Evolutionary conservation across 495 filamentous ascomycete genomes (phyloP).

Genomic region (Neurospora sp.): DNA sequence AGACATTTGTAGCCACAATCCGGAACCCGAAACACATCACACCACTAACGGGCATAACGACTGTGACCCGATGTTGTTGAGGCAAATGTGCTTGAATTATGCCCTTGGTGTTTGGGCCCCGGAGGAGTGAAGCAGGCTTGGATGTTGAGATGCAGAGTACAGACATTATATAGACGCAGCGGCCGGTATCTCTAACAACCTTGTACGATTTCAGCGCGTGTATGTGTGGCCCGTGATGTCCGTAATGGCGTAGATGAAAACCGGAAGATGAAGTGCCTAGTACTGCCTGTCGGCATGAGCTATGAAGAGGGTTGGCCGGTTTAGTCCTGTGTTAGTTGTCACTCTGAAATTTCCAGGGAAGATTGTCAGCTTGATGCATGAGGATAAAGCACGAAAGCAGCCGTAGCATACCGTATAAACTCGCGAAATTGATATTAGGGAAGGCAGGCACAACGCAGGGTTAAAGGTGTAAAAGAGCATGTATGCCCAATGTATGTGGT

Average conservation of each 20-base stretch:
- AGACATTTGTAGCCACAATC: background rate
- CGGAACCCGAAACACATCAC: background rate
- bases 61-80: background rate
- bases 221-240: background rate
- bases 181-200: background rate
- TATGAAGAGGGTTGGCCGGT: background rate
- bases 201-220: background rate
- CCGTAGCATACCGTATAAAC: too few relatives aligned
- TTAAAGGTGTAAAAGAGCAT: too few relatives aligned
- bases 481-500: too few relatives aligned
- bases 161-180: background rate
- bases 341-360: background rate
- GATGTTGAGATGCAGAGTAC: background rate
- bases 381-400: background rate
- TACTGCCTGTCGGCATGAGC: background rate
- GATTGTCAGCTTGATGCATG: background rate
- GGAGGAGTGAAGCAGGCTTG: background rate
- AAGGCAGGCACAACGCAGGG: too few relatives aligned
- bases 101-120: background rate
- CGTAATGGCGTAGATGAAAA: background rate
- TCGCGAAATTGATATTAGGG: too few relatives aligned
- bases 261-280: background rate
- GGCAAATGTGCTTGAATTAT: background rate
- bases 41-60: background rate
- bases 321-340: background rate